A percentile compares a stretch with the other conserved stretches of the same genome.
Evolutionary conservation across 495 filamentous ascomycete genomes (phyloP).

Genomic region (Neurospora hispaniola): DNA sequence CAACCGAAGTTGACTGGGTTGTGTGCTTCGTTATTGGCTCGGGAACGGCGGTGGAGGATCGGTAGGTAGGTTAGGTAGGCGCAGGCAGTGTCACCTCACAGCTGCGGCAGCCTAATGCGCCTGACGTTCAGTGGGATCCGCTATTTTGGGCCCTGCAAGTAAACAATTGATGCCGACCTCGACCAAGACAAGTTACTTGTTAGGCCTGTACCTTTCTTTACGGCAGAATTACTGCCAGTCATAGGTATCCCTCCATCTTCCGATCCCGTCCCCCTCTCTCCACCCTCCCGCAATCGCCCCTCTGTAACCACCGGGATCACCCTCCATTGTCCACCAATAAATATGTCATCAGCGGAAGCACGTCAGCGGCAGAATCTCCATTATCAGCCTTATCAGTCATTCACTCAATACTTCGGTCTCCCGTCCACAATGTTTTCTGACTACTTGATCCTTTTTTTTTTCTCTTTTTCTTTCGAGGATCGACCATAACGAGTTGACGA

Average conservation of each 20-base stretch:
- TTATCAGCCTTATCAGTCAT: background rate
- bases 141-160: background rate
- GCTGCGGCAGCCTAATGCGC: background rate
- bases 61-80: too few relatives aligned
- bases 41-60: background rate
- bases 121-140: background rate
- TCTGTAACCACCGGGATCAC: background rate
- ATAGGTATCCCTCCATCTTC: background rate
- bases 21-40: background rate
- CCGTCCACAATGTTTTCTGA: background rate
- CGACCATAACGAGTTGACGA: background rate
- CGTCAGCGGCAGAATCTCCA: background rate
- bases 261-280: background rate
- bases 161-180: too few relatives aligned
- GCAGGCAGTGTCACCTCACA: background rate
- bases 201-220: background rate
- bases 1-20: too few relatives aligned
- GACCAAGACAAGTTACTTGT: background rate
- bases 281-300: background rate
- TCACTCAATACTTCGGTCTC: too few relatives aligned
- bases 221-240: fast-evolving
- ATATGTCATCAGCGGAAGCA: background rate
- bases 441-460: background rate
- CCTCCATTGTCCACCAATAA: background rate
- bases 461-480: background rate